Base-by-base conservation (phyloP, 768 basidiomycete species). In the Galerina marginata region DNA sequence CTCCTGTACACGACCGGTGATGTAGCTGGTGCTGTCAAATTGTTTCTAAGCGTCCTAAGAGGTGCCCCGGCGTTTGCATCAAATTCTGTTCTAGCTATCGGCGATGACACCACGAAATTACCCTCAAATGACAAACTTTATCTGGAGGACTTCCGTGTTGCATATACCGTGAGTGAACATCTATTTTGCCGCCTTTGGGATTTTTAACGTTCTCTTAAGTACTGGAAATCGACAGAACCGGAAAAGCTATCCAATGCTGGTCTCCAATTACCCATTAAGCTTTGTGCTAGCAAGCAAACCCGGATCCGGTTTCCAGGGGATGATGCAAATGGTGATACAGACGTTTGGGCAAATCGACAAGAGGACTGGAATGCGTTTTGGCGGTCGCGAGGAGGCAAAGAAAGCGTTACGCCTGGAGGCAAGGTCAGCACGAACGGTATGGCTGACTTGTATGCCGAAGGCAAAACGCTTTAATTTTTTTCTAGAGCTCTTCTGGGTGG, bases 1-100 rank as follows among this genome's bases (percentile, higher is more conserved):
- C 75, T 99, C 61, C 77, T 95, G 40, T 99, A 97, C 71, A 94
- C 93, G 1, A 90, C 91, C n/a, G 95, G 96, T 10, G 87, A 96
- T 67, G 83, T 90, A 26, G 80, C 81, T 47, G 85, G 83, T 6
- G 95, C 96, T 7, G 88, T 96, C 26, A 77, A 81, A 44, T 83
- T 91, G 59, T 98, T 98, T 71, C 71, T 96, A 16, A 81, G 84
- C 1, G 77, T 96, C 14, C 78, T 99, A 20, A 80, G 81, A 56
- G 83, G 84, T 54, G 77, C 83, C 2, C 58, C 65, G 15, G 43
- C 47, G 20, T 62, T 63, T 55, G 57, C 45, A 66, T 49, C 63
- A 23, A 59, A 40, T 33, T 53, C 54, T 29, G 57, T 42, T 16
- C 57, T 48, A 20, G 37, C 59, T 12, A 43, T 61, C 11, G 58